Evolutionary conservation across 768 basidiomycete species (phyloP), one percentile per base, ranked within the genome.

Genomic region (Fistulinella prunicolor): DNA sequence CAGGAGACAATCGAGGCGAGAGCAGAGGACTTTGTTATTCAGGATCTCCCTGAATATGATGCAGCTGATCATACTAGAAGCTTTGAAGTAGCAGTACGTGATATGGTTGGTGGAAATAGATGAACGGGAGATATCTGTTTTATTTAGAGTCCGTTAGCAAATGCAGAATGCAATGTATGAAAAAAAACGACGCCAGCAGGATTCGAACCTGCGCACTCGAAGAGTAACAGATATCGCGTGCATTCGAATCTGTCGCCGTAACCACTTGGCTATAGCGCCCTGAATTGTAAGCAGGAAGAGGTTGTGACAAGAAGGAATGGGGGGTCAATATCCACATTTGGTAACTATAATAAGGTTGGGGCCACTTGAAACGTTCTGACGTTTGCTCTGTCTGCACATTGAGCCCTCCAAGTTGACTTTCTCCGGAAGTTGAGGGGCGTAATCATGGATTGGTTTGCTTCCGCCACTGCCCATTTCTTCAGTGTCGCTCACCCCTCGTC

Each of bases 241-340:
- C 13, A 52, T 80, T 80, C 79, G 75, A 82, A 81, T 82, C 80
- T 80, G 74, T 81, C 81, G 81, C 81, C 79, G 79, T 83, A 83
- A 83, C 81, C 81, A 82, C 80, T 82, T 80, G 79, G 81, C 80
- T 81, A 81, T 82, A 80, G 79, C 73, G 70, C 68, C 70, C 32
- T 44, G 1, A 0, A 0, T 16, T 34, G 32, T n/a, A 34, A 13
- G 16, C n/a, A n/a, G n/a, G n/a, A n/a, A n/a, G n/a, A n/a, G n/a
- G 28, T 6, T 6, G 6, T 28, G 28, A 12, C 12, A 28, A 28
- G 28, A 6, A 28, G 12, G 12, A 6, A 28, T 28, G 6, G 12
- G 28, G 9, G 44, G 29, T 30, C 10, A 23, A 32, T 39, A 43
- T 44, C 51, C 37, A 30, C 32, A 46, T 53, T 44, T 44, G 49